These are phyloP conservation scores for Globisporangium mamillatum DNA, from an alignment of 352 stramenopile genomes.

Conservation along the genomic window DNA sequence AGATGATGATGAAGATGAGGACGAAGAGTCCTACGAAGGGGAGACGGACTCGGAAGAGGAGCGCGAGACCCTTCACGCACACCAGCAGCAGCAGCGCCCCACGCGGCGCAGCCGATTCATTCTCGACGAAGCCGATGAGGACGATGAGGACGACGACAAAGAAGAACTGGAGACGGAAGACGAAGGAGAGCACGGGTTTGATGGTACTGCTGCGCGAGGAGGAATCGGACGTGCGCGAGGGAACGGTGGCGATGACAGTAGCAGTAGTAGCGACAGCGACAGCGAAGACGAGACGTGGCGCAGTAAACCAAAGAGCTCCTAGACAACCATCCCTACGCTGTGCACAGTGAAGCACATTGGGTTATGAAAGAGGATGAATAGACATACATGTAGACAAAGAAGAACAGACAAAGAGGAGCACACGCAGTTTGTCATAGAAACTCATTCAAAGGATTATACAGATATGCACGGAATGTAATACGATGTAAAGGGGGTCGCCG, in stretches of 20 bases:
- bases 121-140: constrained; percentile 61
- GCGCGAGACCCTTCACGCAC: constrained; percentile 14
- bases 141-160: constrained; percentile 38
- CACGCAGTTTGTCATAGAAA: neutral
- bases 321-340: neutral
- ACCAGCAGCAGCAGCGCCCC: constrained; percentile 17
- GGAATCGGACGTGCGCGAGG: neutral
- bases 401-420: neutral
- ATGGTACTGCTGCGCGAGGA: neutral
- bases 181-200: constrained; percentile 17
- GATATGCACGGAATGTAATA: neutral
- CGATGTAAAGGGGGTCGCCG: neutral
- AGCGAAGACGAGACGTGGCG: constrained; percentile 21
- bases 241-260: neutral
- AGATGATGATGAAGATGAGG: constrained; percentile 27
- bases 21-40: constrained; percentile 41
- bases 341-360: neutral
- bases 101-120: constrained; percentile 61
- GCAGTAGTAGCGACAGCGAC: constrained; percentile 12
- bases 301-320: constrained; percentile 17
- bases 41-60: constrained; percentile 76
- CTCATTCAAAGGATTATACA: constrained; percentile 1
- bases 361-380: neutral
- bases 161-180: constrained; percentile 21
- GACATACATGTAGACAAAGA: constrained; percentile 5